phyloP scores from a whole-genome alignment of 495 filamentous ascomycete genomes.

The Jackrogersella multiformis region DNA sequence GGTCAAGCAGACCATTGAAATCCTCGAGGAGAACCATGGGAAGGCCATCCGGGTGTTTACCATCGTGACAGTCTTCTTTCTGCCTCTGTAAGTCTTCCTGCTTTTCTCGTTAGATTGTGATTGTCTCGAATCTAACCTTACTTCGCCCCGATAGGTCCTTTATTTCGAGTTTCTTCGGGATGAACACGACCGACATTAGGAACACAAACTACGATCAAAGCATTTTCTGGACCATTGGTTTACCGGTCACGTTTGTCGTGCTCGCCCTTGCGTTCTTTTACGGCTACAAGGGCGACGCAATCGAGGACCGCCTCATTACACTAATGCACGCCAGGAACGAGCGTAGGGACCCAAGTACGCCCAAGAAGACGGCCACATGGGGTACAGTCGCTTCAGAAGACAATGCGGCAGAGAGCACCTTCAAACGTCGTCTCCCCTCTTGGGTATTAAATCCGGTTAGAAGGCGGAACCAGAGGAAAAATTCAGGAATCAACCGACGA shows the following conservation, averaged over 20 bases:
- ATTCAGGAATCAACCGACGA: neutral
- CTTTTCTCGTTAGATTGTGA: neutral
- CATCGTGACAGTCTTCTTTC: conserved; percentile 3
- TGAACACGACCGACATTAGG: conserved; percentile 7
- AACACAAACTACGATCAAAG: conserved; percentile 2
- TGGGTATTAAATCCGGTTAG: neutral
- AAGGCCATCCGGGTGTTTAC: conserved; percentile 4
- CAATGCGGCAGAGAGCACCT: neutral
- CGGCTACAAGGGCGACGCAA: conserved; percentile 3
- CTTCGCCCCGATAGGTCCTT: neutral
- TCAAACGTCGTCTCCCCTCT: neutral
- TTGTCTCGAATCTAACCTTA: neutral
- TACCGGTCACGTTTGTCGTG: conserved; percentile 3
- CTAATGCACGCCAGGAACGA: neutral
- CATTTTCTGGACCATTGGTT: neutral
- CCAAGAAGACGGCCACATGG: neutral
- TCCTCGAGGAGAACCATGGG: conserved; percentile 1
- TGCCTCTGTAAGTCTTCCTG: neutral
- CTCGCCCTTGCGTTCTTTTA: conserved; percentile 3
- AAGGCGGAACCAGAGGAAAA: neutral
- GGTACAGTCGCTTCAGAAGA: neutral
- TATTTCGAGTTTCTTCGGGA: conserved; percentile 6
- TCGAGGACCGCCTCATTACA: conserved; percentile 1
- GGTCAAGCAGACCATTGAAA: conserved; percentile 6
- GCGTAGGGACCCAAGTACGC: neutral